Evolutionary conservation across 164 flowering plant species (phyloP).

Genomic region (Sextonia rubra): DNA sequence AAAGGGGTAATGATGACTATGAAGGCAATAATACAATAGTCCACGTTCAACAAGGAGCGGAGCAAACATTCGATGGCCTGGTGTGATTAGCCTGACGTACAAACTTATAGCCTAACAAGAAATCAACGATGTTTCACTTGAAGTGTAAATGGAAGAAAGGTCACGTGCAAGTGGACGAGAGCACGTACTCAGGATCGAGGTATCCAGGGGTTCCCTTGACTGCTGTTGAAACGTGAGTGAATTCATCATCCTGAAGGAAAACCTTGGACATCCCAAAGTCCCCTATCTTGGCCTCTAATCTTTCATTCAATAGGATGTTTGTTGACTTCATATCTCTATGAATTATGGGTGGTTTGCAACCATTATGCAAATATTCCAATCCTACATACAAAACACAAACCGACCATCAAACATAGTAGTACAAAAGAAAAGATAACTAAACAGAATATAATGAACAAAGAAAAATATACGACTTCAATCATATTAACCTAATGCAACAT

Average conservation of each 20-base stretch:
- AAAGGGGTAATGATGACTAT: too few relatives aligned
- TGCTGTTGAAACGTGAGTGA: not conserved
- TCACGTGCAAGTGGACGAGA: not conserved
- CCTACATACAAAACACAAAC: slow-evolving; percentile 24
- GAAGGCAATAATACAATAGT: too few relatives aligned
- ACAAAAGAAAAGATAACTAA: not conserved
- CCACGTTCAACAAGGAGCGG: too few relatives aligned
- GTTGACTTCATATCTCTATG: slow-evolving; percentile 51
- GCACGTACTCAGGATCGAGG: slow-evolving; percentile 48
- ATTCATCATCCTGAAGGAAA: slow-evolving; percentile 10
- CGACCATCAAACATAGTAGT: not conserved
- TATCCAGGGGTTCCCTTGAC: too few relatives aligned
- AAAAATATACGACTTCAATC: too few relatives aligned
- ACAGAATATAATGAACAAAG: too few relatives aligned
- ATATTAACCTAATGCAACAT: slow-evolving; percentile 35
- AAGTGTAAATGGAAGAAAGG: too few relatives aligned
- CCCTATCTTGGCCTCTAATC: slow-evolving; percentile 32
- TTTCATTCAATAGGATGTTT: slow-evolving; percentile 42
- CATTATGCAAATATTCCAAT: slow-evolving; percentile 48
- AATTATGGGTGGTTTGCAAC: slow-evolving; percentile 45
- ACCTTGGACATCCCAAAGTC: too few relatives aligned
- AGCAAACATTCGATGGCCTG: too few relatives aligned
- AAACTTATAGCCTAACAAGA: too few relatives aligned
- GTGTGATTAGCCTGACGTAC: too few relatives aligned
- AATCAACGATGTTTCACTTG: too few relatives aligned